Conservation (phyloP, 202 grass and related monocot species). For the Tripidium arundinaceum region DNA sequence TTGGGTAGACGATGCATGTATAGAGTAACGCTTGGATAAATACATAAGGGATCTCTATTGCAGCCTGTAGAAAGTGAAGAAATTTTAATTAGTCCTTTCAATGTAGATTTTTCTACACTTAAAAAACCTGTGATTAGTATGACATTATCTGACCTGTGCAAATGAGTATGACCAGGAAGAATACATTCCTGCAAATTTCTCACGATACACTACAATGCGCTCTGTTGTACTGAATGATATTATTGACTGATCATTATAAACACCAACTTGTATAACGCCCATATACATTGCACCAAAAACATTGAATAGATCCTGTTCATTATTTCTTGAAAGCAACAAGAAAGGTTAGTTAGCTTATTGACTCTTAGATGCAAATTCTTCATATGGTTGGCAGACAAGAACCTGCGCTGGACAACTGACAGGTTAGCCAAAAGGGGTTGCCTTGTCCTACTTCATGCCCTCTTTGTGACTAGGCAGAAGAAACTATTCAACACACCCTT, state of each 20-base stretch:
- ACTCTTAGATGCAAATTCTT: too few species aligned
- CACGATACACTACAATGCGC: conserved; percentile 45
- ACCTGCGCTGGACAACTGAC: too few species aligned
- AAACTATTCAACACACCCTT: too few species aligned
- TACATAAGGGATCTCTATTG: conserved; percentile 56
- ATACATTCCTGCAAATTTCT: conserved; percentile 58
- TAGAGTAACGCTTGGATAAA: conserved; percentile 41
- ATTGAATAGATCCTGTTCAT: conserved; percentile 74
- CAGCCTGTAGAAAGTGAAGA: conserved; percentile 36
- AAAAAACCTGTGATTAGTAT: background rate
- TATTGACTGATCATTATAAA: conserved; percentile 30
- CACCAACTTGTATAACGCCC: conserved; percentile 7
- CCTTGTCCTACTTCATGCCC: too few species aligned
- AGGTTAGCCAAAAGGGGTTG: too few species aligned
- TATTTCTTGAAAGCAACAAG: conserved; percentile 41
- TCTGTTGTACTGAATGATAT: conserved; percentile 39
- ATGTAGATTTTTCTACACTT: background rate
- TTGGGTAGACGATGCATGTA: conserved; percentile 19
- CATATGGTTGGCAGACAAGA: too few species aligned
- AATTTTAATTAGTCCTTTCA: background rate
- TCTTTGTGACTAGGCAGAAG: too few species aligned
- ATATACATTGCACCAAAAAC: conserved; percentile 59
- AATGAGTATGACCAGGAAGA: conserved; percentile 54
- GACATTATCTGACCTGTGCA: conserved; percentile 39
- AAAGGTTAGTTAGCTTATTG: conserved; percentile 7